Base-by-base conservation (phyloP, 2,329 filamentous ascomycete genomes). In the Zasmidium citrigriseum region DNA sequence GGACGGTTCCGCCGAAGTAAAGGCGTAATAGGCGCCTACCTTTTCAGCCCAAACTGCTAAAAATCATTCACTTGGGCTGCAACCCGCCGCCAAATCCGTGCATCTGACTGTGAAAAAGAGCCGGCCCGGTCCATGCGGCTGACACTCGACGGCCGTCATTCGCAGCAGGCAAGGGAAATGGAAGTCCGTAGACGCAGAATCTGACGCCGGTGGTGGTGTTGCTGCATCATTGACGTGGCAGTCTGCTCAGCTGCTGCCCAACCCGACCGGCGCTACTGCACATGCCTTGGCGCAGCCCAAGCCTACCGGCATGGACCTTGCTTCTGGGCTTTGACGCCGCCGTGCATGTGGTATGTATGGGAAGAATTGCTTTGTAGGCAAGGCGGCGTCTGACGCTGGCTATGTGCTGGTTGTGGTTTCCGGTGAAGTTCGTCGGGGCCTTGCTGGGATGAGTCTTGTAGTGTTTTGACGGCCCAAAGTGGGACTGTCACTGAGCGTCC, bases 171-270 rank as follows among this genome's bases (percentile, higher is more conserved):
- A 50, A 27, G 49, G 21, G 27, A 34, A 38, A 52, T 38, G 49
- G 27, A 22, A 16, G 20, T 38, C n/a, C 9, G 22, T 34, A 34
- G 27, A 34, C 27, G 27, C 27, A n/a, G 34, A 41, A 16, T 27
- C 22, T 45, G 34, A 20, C 52, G 25, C 34, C 51, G 7, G 4
- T 41, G 34, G 34, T n/a, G 7, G 34, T 41, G 34, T 11, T 41
- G 34, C 5, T 41, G 34, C 34, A 41, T 41, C 7, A 29, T 16
- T 34, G 25, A 52, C 49, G 49, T 52, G 49, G 49, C 49, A 52
- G 49, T 46, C 41, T 46, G 11, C n/a, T 52, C 46, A n/a, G n/a
- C n/a, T n/a, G 25, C 23, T 38, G 48, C 24, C 48, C 48, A 51
- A 29, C 11, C 11, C 22, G 16, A 16, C 48, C 24, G 48, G 24